phyloP scores from a whole-genome alignment of 805 yeast genomes.

The Monosporozyma servazzii region DNA sequence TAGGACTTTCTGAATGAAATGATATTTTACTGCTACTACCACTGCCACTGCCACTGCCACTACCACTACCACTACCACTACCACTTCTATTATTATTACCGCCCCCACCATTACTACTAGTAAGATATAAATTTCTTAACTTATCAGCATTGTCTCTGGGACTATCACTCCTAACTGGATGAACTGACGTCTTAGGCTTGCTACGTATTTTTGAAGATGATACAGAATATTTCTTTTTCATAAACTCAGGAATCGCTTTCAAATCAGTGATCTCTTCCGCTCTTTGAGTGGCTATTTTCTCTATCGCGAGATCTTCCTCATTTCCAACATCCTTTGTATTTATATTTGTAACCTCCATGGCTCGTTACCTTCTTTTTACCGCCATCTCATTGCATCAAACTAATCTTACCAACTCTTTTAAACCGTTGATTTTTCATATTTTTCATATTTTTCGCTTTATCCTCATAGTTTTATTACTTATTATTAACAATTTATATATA shows the following conservation, averaged over 20 bases:
- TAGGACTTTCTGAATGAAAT: too few species aligned
- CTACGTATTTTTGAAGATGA: not conserved
- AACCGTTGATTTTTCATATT: too few species aligned
- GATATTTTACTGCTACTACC: not conserved
- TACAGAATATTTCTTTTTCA: not conserved
- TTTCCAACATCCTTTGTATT: not conserved
- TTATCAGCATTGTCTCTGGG: not conserved
- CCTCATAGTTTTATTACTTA: not conserved
- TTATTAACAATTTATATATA: not conserved
- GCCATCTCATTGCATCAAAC: too few species aligned
- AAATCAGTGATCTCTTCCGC: not conserved
- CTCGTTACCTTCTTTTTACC: too few species aligned
- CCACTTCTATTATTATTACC: not conserved
- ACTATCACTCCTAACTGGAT: not conserved
- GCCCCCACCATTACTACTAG: not conserved
- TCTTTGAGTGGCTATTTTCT: not conserved
- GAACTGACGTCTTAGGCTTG: not conserved
- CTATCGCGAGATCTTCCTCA: not conserved
- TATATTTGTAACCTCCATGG: not conserved
- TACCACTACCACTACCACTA: not conserved
- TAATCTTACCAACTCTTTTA: too few species aligned
- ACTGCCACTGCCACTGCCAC: not conserved
- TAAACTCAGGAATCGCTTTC: not conserved
- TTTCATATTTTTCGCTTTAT: not conserved
- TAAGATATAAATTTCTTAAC: not conserved